Conservation (phyloP, 768 basidiomycete species). For the Hericium rajendrae region DNA sequence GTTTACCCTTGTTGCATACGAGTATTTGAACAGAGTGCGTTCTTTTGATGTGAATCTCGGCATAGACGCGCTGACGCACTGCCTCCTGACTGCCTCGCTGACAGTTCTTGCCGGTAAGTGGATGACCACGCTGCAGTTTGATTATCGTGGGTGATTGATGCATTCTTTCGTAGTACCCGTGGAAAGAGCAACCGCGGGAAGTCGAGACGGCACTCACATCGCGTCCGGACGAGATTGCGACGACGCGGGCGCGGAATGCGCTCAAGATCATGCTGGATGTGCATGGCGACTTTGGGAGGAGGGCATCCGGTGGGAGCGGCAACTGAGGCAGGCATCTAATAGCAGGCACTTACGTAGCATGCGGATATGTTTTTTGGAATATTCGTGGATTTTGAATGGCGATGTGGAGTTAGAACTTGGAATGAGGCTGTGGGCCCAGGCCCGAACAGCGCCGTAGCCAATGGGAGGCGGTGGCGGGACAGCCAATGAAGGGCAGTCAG, state of each 20-base stretch:
- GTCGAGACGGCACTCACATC: conserved; percentile 64
- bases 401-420: background rate
- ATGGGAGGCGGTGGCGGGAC: background rate
- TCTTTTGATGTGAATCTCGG: background rate
- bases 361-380: background rate
- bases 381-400: background rate
- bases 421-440: background rate
- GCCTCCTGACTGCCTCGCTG: background rate
- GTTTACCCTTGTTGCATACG: conserved; percentile 79
- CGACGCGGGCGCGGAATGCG: conserved; percentile 88
- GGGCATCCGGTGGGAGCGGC: background rate
- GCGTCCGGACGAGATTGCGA: conserved; percentile 74
- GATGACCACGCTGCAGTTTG: background rate
- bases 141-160: conserved; percentile 4
- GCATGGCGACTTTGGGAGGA: conserved; percentile 62
- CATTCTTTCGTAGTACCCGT: conserved; percentile 59
- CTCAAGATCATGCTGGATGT: conserved; percentile 86
- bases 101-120: conserved; percentile 13
- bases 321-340: background rate
- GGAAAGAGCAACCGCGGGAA: conserved; percentile 55
- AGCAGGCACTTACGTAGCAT: background rate
- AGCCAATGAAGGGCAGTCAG: background rate
- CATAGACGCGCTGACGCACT: background rate
- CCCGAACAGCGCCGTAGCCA: background rate
- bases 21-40: conserved; percentile 55